Evolutionary conservation across 495 filamentous ascomycete species (phyloP), one percentile per base, ranked within the genome.

Genomic region (Clohesyomyces aquaticus): DNA sequence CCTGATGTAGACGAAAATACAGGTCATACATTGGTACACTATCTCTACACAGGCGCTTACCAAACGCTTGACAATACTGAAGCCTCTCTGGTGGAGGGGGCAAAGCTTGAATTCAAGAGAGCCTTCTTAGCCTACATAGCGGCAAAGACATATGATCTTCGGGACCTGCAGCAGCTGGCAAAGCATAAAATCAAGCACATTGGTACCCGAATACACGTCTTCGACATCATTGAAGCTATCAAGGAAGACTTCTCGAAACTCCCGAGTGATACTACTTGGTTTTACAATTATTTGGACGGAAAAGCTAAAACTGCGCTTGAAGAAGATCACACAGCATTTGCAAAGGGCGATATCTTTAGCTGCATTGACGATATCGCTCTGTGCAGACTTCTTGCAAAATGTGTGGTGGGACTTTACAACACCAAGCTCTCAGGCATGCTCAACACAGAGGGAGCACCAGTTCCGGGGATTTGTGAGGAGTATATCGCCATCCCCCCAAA

Each of bases 11-110:
- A 59, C 22, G 56, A 48, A 35, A 26, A 59, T 28, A 59, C 43
- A 18, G 56, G 56, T n/a, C 56, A 59, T 59, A 28, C 50, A 35
- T 26, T 59, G 16, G 43, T 50, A 18, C 56, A 59, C 26, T 59
- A 59, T 27, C 43, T 59, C 6, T 50, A 49, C 56, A 59, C 56
- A 11, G 56, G 56, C 18, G 23, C 27, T 48, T 59, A 59, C 45
- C 56, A 59, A 59, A 59, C 56, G 23, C 56, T 50, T 23, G 45
- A 59, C 43, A 32, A 48, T n/a, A 50, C n/a, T 6, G 19, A 49
- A 2, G 18, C 22, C 22, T 29, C 16, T 59, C 8, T 27, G 28
- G 55, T 26, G 14, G 12, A 59, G 23, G 25, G 35, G 26, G 16
- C 1, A 50, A 2, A 16, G 22, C 11, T 59, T 21, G 56, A 48